Base-by-base conservation (phyloP, 495 filamentous ascomycete genomes). In the Penicillium diatomitis region DNA sequence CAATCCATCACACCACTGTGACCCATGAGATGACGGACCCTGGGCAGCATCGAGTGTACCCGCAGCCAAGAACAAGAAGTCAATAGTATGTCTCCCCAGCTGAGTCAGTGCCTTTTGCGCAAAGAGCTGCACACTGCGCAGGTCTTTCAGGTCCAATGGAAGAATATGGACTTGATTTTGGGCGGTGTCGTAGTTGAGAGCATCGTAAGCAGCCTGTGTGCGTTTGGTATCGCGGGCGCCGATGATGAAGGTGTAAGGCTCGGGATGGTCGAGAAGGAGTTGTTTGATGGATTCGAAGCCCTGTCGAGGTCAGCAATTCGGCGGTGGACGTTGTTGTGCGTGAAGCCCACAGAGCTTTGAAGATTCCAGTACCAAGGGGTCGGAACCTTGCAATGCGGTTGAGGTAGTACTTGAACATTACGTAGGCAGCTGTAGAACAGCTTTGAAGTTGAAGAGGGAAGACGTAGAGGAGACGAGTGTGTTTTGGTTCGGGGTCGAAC, bases 271-370 rank as follows among this genome's bases (percentile, higher is more conserved):
- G n/a, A 65, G 52, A 20, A 20, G 20, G 5, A 65, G 34, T 29
- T 65, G 62, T 27, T 65, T 62, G 8, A 65, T 44, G 6, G 48
- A 47, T 53, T 65, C 62, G 20, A 65, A 65, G n/a, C 62, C 62
- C 62, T 65, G 40, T 54, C 51, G 45, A 44, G 20, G 20, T 20
- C 20, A 20, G 20, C 20, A 20, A 20, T 20, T 20, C 20, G 20
- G 20, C 2, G 2, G 20, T 20, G 20, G 2, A 20, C 20, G 20
- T 20, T 20, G 20, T 20, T 2, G 20, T 20, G 20, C 20, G 20
- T 2, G 20, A 20, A 20, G 20, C 20, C 20, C 20, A 2, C 20
- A 20, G 20, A 20, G 20, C 20, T 20, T 20, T 20, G 20, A 20
- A 20, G 20, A 20, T 20, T 20, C 20, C 20, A 20, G 20, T 20